Evolutionary conservation across 163 green algal genomes (phyloP), one percentile per base, ranked within the genome.

Genomic region (Scenedesmus sp.): DNA sequence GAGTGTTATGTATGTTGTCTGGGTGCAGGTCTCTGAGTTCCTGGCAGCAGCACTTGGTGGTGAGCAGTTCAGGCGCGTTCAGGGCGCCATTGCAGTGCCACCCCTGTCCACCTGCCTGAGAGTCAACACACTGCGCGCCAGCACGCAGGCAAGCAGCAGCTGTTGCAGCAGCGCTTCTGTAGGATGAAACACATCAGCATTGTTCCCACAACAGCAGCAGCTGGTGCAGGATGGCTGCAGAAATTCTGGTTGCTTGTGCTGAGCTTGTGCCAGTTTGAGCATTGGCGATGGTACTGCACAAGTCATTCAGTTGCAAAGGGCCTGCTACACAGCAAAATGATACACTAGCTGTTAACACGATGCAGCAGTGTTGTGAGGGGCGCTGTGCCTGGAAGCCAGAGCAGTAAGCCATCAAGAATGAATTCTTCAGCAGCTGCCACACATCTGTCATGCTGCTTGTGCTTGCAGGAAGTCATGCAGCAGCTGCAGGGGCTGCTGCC

Each of bases 81-180:
- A 84, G 1, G 83, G 86, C 0, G 94, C 93, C 0, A 90, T 97
- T 6, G 88, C 85, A 33, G 85, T 91, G 26, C 96, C 96, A 2
- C 96, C 96, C 20, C 76, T 93, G 43, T 89, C 70, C 35, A 96
- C 95, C 51, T 97, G 96, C 91, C 42, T 98, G 53, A 90, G 96
- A 0, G 90, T 98, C 81, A 97, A 98, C 92, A 96, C 93, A 4
- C 90, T 97, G 16, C 90, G 40, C 10, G 92, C 90, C 9, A 95
- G 53, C 1, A 43, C 82, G 0, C 10, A 96, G 93, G 95, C 92
- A 42, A 81, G 80, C 22, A 13, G 79, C 65, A 40, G 35, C 49
- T 51, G 37, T 15, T 13, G 46, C 26, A 86, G 24, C 18, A 35
- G 46, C 46, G 6, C 46, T 53, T 53, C 46, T 53, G 46, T 53